Evolutionary conservation across 441 rosid genomes (phyloP).

Genomic region (Populus hybrid): DNA sequence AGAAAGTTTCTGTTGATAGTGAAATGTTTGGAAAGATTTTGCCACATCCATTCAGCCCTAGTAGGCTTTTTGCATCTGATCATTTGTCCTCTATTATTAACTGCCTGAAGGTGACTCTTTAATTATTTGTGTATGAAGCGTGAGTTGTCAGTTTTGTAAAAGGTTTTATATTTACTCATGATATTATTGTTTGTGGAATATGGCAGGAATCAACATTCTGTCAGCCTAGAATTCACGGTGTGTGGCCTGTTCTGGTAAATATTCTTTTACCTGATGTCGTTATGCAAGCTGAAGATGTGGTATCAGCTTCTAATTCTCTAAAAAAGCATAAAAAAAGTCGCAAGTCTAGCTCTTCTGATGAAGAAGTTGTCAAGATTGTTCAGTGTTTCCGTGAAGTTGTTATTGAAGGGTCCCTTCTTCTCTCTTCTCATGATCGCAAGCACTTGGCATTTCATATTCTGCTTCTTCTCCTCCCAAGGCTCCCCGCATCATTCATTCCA

Average conservation of each 20-base stretch:
- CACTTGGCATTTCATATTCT: conserved; percentile 80
- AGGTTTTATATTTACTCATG: conserved; percentile 3
- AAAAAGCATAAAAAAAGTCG: conserved; percentile 81
- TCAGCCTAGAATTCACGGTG: conserved; percentile 89
- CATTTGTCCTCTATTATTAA: conserved; percentile 59
- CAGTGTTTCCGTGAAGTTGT: conserved; percentile 56
- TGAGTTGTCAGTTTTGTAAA: not conserved
- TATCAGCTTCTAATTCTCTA: conserved; percentile 54
- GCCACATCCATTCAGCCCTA: conserved; percentile 73
- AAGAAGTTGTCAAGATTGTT: conserved; percentile 62
- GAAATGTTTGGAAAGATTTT: conserved; percentile 52
- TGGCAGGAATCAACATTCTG: conserved; percentile 93
- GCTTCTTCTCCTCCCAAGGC: conserved; percentile 73
- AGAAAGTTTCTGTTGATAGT: conserved; percentile 50
- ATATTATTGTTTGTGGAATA: conserved; percentile 19
- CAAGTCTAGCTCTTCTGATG: conserved; percentile 68
- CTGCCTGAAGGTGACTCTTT: conserved; percentile 70
- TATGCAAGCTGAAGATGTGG: conserved; percentile 62
- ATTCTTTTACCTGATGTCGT: conserved; percentile 72
- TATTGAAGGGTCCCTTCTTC: conserved; percentile 71
- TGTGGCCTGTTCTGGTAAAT: conserved; percentile 74
- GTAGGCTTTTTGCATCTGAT: conserved; percentile 61
- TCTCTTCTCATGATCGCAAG: conserved; percentile 92
- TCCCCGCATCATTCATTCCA: conserved; percentile 69
- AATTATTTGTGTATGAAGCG: not conserved